Evolutionary conservation across 1,284 basidiomycete species (phyloP).

Genomic region (Tetrapyrgos nigripes): DNA sequence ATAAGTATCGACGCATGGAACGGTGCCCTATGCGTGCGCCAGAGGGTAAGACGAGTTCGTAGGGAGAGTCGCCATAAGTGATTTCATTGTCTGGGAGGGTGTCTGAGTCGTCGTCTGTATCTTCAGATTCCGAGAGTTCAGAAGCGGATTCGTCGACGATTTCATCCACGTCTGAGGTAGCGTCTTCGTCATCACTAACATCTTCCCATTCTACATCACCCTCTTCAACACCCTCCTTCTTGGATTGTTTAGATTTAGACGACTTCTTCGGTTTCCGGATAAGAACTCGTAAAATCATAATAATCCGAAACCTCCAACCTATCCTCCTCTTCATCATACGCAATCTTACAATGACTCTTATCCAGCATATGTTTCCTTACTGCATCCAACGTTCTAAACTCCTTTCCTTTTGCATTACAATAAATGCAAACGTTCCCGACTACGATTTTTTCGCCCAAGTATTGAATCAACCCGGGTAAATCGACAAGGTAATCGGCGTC

Average conservation of each 20-base stretch:
- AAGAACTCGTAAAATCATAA: constrained; percentile 90
- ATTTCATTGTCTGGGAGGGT: constrained; percentile 60
- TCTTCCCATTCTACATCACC: constrained; percentile 71
- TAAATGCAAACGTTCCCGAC: constrained; percentile 94
- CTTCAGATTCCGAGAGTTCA: constrained; percentile 35
- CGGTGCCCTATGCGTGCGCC: constrained; percentile 94
- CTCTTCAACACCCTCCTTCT: constrained; percentile 37
- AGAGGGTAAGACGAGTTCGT: constrained; percentile 95
- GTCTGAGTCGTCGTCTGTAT: constrained; percentile 49
- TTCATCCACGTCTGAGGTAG: constrained; percentile 57
- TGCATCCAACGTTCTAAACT: constrained; percentile 83
- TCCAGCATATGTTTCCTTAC: constrained; percentile 94
- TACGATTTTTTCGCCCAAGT: constrained; percentile 94
- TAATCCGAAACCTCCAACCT: constrained; percentile 90
- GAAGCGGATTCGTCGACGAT: constrained; percentile 49
- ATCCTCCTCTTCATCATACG: constrained; percentile 85
- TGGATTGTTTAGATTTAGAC: constrained; percentile 25
- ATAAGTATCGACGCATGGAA: constrained; percentile 87
- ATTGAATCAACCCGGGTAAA: constrained; percentile 80
- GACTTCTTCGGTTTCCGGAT: constrained; percentile 54
- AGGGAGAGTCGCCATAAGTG: constrained; percentile 77
- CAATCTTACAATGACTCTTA: constrained; percentile 96
- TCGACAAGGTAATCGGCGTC: constrained; percentile 93
- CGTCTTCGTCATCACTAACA: constrained; percentile 53
- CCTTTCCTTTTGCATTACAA: constrained; percentile 82